A percentile compares a stretch with the other conserved stretches of the same genome.
Evolutionary conservation across 2,329 filamentous ascomycete genomes (phyloP).

Genomic region (Trichophyton mentagrophytes): DNA sequence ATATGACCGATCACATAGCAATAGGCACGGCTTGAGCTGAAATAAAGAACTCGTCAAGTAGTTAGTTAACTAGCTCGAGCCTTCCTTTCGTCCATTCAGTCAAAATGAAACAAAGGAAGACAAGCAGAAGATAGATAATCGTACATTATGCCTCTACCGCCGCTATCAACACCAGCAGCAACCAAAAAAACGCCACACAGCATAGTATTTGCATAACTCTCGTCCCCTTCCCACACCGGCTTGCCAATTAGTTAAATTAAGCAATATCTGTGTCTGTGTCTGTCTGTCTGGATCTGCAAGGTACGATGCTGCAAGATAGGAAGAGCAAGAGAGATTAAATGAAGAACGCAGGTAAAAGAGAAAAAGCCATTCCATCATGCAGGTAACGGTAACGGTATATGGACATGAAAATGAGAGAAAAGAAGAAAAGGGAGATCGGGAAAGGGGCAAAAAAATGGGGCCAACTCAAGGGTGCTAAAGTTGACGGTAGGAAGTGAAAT

Average conservation of each 20-base stretch:
- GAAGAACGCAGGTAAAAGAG: background rate
- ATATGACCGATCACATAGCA: too few relatives aligned
- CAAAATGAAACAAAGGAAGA: background rate
- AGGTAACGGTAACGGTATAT: background rate
- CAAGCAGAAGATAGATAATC: background rate
- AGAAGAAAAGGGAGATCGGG: background rate
- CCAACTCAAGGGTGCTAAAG: background rate
- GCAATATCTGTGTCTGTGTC: background rate
- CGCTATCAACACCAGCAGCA: background rate
- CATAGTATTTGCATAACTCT: background rate
- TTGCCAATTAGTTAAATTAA: conserved; percentile 2
- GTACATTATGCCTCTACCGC: too few relatives aligned
- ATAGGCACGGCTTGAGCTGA: too few relatives aligned
- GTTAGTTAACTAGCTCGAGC: too few relatives aligned
- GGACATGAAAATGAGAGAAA: background rate
- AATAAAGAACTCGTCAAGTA: too few relatives aligned
- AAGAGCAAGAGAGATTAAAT: background rate
- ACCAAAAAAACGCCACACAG: background rate
- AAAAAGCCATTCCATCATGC: background rate
- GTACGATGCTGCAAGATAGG: background rate
- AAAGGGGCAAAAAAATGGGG: background rate
- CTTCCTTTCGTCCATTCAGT: too few relatives aligned
- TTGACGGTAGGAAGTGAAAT: background rate
- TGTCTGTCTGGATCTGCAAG: background rate
- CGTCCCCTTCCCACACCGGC: background rate